Conservation (phyloP, 2,329 filamentous ascomycete genomes). For the Claviceps sorghi region DNA sequence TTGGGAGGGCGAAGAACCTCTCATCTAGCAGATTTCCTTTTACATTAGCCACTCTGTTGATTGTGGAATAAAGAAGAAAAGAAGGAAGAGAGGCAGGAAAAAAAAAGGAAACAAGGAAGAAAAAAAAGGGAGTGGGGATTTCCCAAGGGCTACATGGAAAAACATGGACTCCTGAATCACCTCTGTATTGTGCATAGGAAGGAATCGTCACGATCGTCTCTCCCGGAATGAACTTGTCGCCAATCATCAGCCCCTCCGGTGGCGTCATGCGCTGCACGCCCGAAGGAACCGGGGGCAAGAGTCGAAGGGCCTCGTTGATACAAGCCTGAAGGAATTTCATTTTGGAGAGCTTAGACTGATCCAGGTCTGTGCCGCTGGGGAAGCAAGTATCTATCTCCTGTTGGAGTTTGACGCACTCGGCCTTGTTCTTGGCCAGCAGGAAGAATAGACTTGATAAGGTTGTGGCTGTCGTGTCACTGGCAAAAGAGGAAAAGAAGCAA, state of each 20-base stretch:
- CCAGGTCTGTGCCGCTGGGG: conserved; percentile 1
- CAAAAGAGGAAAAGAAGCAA: neutral
- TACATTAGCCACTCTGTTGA: neutral
- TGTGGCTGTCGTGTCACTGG: conserved; percentile 22
- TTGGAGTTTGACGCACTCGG: conserved; percentile 17
- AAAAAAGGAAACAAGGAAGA: neutral
- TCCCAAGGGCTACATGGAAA: neutral
- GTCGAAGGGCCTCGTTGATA: conserved; percentile 25
- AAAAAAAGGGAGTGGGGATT: neutral
- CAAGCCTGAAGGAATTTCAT: conserved; percentile 19
- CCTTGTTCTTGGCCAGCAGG: conserved; percentile 16
- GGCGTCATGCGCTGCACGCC: conserved; percentile 23
- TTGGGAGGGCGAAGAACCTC: conserved; percentile 7
- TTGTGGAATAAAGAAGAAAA: neutral
- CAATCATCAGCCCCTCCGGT: conserved; percentile 20
- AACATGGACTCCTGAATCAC: neutral
- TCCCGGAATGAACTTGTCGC: conserved; percentile 20
- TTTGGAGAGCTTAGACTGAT: conserved; percentile 10
- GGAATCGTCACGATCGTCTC: conserved; percentile 17
- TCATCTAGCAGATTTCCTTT: conserved; percentile 5
- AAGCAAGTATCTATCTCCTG: conserved; percentile 18
- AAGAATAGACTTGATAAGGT: conserved; percentile 19
- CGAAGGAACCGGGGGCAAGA: conserved; percentile 22
- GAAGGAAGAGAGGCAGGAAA: neutral
- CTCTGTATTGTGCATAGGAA: conserved; percentile 6